These are phyloP conservation scores for Fusarium siculi DNA, from an alignment of 2,329 filamentous ascomycete species.

Conservation along the genomic window DNA sequence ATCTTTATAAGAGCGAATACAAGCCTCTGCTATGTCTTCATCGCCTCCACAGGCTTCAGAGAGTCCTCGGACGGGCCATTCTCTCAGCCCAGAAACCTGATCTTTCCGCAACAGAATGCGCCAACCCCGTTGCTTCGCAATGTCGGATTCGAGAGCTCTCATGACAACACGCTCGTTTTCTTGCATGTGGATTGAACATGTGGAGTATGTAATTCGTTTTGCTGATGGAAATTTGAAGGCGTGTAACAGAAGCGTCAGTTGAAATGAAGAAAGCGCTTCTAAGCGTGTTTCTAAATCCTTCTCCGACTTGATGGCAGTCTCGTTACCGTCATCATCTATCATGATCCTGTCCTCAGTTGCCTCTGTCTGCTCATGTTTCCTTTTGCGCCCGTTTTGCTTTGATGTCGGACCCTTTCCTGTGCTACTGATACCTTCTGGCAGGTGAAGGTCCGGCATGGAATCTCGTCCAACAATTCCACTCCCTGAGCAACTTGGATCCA, in stretches of 20 bases:
- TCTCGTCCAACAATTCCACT: slow-evolving; percentile 94
- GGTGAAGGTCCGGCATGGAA: slow-evolving; percentile 74
- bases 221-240: slow-evolving; percentile 85
- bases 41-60: slow-evolving; percentile 60
- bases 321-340: slow-evolving; percentile 68
- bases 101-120: slow-evolving; percentile 75
- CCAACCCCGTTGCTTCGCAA: slow-evolving; percentile 79
- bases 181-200: slow-evolving; percentile 86
- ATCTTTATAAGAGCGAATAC: slow-evolving; percentile 83
- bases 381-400: slow-evolving; percentile 53
- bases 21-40: slow-evolving; percentile 72
- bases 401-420: slow-evolving; percentile 24
- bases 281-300: slow-evolving; percentile 73
- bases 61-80: slow-evolving; percentile 77
- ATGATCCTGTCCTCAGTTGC: slow-evolving; percentile 51
- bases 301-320: slow-evolving; percentile 62
- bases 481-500: slow-evolving; percentile 95
- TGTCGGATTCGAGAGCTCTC: slow-evolving; percentile 72
- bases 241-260: slow-evolving; percentile 83
- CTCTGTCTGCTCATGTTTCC: slow-evolving; percentile 56
- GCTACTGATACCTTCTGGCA: slow-evolving; percentile 56
- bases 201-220: slow-evolving; percentile 86
- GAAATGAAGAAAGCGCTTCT: slow-evolving; percentile 80
- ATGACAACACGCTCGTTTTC: slow-evolving; percentile 92
- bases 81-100: slow-evolving; percentile 79